Percentiles rank a stretch among this genome's conserved stretches.
Conservation (phyloP, 306 rosid species). For the Sphenostylis stenocarpa region DNA sequence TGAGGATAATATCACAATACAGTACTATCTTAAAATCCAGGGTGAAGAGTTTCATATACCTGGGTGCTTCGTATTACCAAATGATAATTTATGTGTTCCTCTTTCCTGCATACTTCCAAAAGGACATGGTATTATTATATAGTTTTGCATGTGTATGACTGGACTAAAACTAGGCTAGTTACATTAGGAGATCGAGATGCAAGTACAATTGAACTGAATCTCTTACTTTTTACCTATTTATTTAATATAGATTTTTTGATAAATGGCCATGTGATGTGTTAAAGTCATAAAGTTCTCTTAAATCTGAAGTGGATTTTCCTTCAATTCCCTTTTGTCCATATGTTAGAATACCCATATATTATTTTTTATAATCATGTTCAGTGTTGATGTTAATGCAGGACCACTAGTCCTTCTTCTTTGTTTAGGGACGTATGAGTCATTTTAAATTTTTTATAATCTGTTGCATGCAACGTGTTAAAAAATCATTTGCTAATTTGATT, state of each 20-base stretch:
- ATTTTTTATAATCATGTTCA: not conserved
- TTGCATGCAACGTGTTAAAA: constrained; percentile 32
- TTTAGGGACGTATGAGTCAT: not conserved
- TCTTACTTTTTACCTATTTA: constrained; percentile 31
- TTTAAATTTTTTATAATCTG: not conserved
- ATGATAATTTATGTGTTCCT: not conserved
- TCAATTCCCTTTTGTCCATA: not conserved
- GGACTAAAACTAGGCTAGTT: constrained; percentile 45
- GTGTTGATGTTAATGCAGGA: constrained; percentile 33
- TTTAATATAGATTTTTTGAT: constrained; percentile 32
- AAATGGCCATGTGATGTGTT: constrained; percentile 37
- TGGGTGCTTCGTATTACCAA: not conserved
- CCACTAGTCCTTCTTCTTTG: constrained; percentile 25
- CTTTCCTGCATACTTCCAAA: constrained; percentile 17
- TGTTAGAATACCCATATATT: not conserved
- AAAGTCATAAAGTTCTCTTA: constrained; percentile 3
- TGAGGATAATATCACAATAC: not conserved
- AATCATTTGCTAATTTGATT: constrained; percentile 14
- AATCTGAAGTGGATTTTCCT: constrained; percentile 21
- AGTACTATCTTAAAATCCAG: not conserved
- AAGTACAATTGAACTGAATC: constrained; percentile 64
- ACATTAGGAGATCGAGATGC: constrained; percentile 43
- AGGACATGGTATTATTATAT: constrained; percentile 12
- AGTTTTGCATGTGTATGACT: constrained; percentile 34
- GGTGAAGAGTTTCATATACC: not conserved